phyloP scores from a whole-genome alignment of 345 rosid genomes.

The Anacardium occidentale region DNA sequence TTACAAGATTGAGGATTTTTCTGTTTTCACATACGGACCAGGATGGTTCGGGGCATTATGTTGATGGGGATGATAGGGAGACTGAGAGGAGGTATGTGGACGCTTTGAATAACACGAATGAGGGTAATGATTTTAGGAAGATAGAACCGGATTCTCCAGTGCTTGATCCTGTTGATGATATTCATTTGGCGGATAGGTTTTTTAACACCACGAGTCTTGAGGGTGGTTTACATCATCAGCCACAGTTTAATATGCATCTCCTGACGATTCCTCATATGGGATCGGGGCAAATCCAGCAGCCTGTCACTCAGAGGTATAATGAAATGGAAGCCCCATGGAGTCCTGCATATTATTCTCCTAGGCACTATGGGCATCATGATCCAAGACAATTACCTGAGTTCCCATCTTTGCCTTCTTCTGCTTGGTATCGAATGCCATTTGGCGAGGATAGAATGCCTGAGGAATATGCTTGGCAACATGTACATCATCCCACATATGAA shows the following conservation, averaged over 20 bases:
- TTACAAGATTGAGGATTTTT: constrained; percentile 93
- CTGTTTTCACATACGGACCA: constrained; percentile 68
- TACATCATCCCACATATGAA: constrained; percentile 53
- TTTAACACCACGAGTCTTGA: constrained; percentile 55
- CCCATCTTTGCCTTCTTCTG: constrained; percentile 79
- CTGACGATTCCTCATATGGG: constrained; percentile 46
- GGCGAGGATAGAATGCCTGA: constrained; percentile 81
- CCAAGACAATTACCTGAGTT: constrained; percentile 60
- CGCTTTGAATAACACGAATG: constrained; percentile 83
- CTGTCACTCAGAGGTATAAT: constrained; percentile 58
- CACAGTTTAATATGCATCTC: constrained; percentile 57
- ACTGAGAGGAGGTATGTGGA: constrained; percentile 93
- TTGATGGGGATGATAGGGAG: constrained; percentile 80
- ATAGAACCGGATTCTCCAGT: constrained; percentile 48
- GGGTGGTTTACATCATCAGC: constrained; percentile 53
- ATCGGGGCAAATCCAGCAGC: constrained; percentile 41
- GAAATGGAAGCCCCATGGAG: constrained; percentile 79
- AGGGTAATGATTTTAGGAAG: constrained; percentile 61
- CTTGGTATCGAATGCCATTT: constrained; percentile 57
- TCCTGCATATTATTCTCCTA: constrained; percentile 78
- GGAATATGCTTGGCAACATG: constrained; percentile 61
- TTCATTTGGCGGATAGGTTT: constrained; percentile 36
- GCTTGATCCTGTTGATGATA: constrained; percentile 29
- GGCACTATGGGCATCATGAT: constrained; percentile 78
- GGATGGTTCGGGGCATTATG: constrained; percentile 58